Percentiles rank a stretch among this genome's conserved stretches.
These are phyloP conservation scores for Talaromyces pinophilus DNA, from an alignment of 2,329 filamentous ascomycete species.

Conservation along the genomic window DNA sequence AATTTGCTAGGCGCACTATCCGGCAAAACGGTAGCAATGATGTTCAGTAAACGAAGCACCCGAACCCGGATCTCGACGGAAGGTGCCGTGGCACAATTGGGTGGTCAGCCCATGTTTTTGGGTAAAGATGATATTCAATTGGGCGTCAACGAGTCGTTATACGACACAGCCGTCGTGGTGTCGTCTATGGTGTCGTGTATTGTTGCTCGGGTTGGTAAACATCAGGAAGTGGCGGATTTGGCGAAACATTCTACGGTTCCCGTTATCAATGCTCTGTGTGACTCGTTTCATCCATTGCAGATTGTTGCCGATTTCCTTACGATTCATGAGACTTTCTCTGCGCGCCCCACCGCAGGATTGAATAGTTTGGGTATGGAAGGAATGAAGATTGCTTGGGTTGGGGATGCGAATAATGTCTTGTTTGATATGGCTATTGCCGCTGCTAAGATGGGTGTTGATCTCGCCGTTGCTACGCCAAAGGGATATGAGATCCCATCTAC, in stretches of 20 bases:
- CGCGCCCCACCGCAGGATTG: constrained; percentile 39
- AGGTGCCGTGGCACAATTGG: constrained; percentile 81
- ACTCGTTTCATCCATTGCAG: constrained; percentile 91
- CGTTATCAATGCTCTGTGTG: constrained; percentile 84
- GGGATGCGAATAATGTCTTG: constrained; percentile 95
- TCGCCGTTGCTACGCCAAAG: constrained; percentile 81
- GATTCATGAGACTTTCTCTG: constrained; percentile 74
- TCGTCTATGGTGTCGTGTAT: constrained; percentile 90
- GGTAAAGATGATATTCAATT: constrained; percentile 96
- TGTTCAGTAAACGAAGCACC: constrained; percentile 95
- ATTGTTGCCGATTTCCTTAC: constrained; percentile 93
- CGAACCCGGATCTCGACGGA: constrained; percentile 93
- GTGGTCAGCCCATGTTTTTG: constrained; percentile 93
- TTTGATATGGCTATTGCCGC: constrained; percentile 90
- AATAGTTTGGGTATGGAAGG: constrained; percentile 70
- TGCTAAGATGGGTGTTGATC: constrained; percentile 80
- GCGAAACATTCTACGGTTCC: constrained; percentile 74
- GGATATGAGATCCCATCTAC: constrained; percentile 77
- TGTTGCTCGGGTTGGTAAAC: constrained; percentile 74
- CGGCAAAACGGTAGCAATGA: constrained; percentile 85
- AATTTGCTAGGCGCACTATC: constrained; percentile 63
- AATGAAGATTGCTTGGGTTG: constrained; percentile 92
- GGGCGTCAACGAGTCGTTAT: constrained; percentile 90
- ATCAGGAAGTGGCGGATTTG: constrained; percentile 71
- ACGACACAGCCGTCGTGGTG: constrained; percentile 87